Evolutionary conservation across 2,329 filamentous ascomycete genomes (phyloP), one percentile per base, ranked within the genome.

Genomic region (Cercospora berteroae): DNA sequence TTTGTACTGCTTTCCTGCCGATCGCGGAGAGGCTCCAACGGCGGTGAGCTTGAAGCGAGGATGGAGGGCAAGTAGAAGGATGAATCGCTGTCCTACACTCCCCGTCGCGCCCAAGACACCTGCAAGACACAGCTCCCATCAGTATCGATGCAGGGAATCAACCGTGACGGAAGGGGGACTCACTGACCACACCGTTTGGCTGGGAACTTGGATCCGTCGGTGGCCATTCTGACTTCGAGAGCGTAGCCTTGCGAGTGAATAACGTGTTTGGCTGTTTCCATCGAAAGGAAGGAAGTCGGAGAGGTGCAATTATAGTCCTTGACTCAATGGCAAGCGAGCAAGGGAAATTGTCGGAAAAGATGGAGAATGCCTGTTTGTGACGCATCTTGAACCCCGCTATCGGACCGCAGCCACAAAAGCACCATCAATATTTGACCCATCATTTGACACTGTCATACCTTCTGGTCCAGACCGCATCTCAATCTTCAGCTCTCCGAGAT

Each of bases 71-170:
- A 98, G 90, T 62, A 98, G 88, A 36, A 97, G 89, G 78, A 98
- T 95, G 80, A 98, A 98, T 76, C 95, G 89, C 82, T 97, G 93
- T 74, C 94, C 94, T 13, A 98, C 94, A 39, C 93, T 96, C 77
- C 95, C 95, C 33, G 94, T 98, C 81, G 90, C 92, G 74, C 94
- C 94, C 65, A 97, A 87, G 66, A 97, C 93, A 69, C 81, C 83
- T 85, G 70, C 48, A 61, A 39, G 62, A 27, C 13, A 18, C 10
- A 23, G 5, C 44, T 66, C 60, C 56, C 44, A 20, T 62, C 31
- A 64, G 59, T 50, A 23, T 42, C 16, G 39, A 16, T 52, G 31
- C 10, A 8, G 31, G 5, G 23, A 13, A 59, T 60, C n/a, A n/a
- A 25, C 42, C 12, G 5, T 27, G 23, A 6, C 9, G n/a, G 18